Conservation (phyloP, 164 flowering plant species). For the grape (Vitis vinifera) region DNA sequence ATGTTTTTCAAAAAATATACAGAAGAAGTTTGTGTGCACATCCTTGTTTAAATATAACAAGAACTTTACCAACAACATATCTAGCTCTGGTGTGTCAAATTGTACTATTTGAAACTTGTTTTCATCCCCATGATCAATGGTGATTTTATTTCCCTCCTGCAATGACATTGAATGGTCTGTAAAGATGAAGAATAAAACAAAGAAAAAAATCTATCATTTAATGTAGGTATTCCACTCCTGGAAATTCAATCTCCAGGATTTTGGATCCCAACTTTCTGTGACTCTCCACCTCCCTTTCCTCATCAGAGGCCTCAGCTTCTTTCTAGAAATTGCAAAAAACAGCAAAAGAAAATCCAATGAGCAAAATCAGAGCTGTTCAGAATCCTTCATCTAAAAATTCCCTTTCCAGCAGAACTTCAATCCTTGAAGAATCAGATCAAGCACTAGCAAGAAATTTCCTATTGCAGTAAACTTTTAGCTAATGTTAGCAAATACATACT, state of each 20-base stretch:
- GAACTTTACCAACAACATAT: constrained; percentile 36
- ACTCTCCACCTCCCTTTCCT: constrained; percentile 10
- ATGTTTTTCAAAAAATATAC: background rate
- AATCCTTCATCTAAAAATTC: no score
- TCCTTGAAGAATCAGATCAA: no score
- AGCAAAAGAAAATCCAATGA: background rate
- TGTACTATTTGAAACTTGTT: constrained; percentile 22
- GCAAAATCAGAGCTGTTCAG: background rate
- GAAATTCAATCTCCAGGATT: constrained; percentile 7
- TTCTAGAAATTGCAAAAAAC: constrained; percentile 2
- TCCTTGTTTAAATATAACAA: background rate
- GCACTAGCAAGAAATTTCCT: no score
- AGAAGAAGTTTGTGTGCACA: background rate
- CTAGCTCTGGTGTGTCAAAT: constrained; percentile 66
- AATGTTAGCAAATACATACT: no score
- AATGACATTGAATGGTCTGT: constrained; percentile 5
- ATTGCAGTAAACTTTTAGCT: no score
- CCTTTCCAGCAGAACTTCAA: no score
- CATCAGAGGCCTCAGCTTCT: constrained; percentile 10
- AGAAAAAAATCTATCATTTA: no score
- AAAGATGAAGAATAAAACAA: background rate
- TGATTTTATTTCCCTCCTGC: constrained; percentile 32
- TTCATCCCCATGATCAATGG: constrained; percentile 14
- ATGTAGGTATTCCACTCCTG: background rate
- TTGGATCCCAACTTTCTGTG: constrained; percentile 6